Conservation (phyloP, 495 filamentous ascomycete genomes). For the Xylaria acuta region DNA sequence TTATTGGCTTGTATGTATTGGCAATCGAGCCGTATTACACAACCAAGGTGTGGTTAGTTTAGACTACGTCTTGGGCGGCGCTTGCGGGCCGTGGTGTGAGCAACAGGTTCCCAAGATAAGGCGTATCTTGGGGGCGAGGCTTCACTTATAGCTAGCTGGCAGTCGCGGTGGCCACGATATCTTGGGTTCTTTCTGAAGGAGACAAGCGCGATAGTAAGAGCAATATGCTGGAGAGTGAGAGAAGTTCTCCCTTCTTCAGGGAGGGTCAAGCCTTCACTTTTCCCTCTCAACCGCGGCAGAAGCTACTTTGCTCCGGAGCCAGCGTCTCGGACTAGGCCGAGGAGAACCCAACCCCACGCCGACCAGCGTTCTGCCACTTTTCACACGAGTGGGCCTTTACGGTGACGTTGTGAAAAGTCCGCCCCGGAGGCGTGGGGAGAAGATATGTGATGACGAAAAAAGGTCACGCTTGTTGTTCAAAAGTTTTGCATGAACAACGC, state of each 20-base stretch:
- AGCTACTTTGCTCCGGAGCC: conserved; percentile 61
- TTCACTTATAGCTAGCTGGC: not conserved
- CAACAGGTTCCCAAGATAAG: not conserved
- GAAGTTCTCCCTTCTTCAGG: not conserved
- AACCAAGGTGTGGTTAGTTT: conserved; percentile 24
- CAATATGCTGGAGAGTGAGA: conserved; percentile 42
- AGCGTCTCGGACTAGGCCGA: conserved; percentile 61
- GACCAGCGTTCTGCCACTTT: conserved; percentile 36
- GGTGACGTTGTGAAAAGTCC: conserved; percentile 28
- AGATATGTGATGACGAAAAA: conserved; percentile 35
- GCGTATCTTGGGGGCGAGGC: not conserved
- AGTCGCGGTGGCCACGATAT: conserved; percentile 31
- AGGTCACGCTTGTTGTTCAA: conserved; percentile 19
- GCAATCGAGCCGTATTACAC: conserved; percentile 25
- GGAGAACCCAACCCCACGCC: conserved; percentile 45
- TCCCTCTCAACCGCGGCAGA: conserved; percentile 41
- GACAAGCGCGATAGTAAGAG: conserved; percentile 64
- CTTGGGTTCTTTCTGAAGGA: conserved; percentile 61
- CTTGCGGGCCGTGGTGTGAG: not conserved
- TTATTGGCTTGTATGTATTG: conserved; percentile 11
- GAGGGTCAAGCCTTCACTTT: conserved; percentile 7
- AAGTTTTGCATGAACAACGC: conserved; percentile 25
- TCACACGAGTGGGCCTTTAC: conserved; percentile 13
- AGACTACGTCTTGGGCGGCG: conserved; percentile 19
- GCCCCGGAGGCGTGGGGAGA: conserved; percentile 38